Evolutionary conservation across 129 eudicot genomes (phyloP).

Genomic region (Flaveria bidentis): DNA sequence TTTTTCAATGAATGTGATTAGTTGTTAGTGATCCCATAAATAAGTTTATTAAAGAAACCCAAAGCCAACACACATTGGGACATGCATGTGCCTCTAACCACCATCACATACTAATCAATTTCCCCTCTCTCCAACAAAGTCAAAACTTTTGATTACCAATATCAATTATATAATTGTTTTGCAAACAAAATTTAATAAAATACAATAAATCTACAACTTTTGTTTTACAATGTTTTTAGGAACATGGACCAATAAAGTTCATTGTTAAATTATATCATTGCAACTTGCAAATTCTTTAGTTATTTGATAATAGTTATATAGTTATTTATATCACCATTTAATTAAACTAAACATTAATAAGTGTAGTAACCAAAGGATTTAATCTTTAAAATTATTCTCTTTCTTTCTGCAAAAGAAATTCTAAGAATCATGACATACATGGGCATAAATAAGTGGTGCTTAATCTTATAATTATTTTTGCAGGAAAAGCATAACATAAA

Average conservation of each 20-base stretch:
- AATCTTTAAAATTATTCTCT: background rate
- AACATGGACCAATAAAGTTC: background rate
- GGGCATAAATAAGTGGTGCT: background rate
- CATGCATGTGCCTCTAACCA: slow-evolving; percentile 52
- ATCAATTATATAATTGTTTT: slow-evolving; percentile 21
- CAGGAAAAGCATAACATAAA: background rate
- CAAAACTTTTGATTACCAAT: slow-evolving; percentile 25
- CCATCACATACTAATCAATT: slow-evolving; percentile 41
- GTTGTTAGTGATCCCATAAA: slow-evolving; percentile 46
- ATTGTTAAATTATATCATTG: background rate
- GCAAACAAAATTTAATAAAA: background rate
- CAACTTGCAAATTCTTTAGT: background rate
- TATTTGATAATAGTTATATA: background rate
- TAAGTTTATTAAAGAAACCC: slow-evolving; percentile 13
- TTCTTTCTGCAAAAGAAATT: background rate
- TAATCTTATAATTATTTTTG: background rate
- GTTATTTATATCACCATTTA: background rate
- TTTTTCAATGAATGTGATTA: slow-evolving; percentile 31
- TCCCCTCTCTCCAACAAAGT: slow-evolving; percentile 34
- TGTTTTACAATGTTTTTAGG: background rate
- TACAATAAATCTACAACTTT: background rate
- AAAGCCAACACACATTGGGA: slow-evolving; percentile 42
- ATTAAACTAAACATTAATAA: background rate
- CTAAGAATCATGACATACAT: slow-evolving; percentile 12
- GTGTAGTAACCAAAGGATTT: background rate